Evolutionary conservation across 2,329 filamentous ascomycete species (phyloP), one percentile per base, ranked within the genome.

Genomic region (Alternaria postmessia): DNA sequence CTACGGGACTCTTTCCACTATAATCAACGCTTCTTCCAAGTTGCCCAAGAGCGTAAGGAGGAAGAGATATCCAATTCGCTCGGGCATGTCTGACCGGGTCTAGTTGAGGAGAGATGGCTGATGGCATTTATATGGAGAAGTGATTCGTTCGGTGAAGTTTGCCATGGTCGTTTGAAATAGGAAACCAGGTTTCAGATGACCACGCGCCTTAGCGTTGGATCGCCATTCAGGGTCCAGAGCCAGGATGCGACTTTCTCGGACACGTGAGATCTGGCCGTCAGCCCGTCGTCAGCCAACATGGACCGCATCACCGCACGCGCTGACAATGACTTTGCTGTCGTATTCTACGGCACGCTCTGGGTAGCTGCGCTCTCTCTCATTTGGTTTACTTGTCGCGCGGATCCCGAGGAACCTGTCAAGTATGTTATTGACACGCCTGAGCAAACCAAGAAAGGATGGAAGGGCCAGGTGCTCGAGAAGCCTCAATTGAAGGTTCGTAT

Each of bases 381-480:
- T 32, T 76, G 66, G 66, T 64, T 61, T 48, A 66, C 58, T 32
- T 76, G 61, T 51, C 76, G 56, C 51, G 72, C 61, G 16, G 72
- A 77, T 52, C 65, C 65, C 16, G 82, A 84, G 65, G 74, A 75
- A n/a, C 74, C 81, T 5, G 84, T 87, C 42, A 81, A 81, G 34
- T 93, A 91, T 79, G 79, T 78, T 46, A 85, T 93, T 30, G 83
- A 87, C 5, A 71, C 85, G 42, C 89, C 91, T n/a, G 86, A 87
- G 75, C 78, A 86, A 64, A 87, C 88, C 54, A 81, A 84, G 49
- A 70, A 77, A 14, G 82, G 77, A 7, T 86, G 84, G 75, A 83
- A 86, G 57, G 82, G 84, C 49, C 82, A 84, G 66, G 81, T 87
- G 34, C 82, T 93, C 36, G 83, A 88, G 14, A 75, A 84, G 36